Base-by-base conservation (phyloP, 139 green algal species). In the Tetraselmis chui region DNA sequence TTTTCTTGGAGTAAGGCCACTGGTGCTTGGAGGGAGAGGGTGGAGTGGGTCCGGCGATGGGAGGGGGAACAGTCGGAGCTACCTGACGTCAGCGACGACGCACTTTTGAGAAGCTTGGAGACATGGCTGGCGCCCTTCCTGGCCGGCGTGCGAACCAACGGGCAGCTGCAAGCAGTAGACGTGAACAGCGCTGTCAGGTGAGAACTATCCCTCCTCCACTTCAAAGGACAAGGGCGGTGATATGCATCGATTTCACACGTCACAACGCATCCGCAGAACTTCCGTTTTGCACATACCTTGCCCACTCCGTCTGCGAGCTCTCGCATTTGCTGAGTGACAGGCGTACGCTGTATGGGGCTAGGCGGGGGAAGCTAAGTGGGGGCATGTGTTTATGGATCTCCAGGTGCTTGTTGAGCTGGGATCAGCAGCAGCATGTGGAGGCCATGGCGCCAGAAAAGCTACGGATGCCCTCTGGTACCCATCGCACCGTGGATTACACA, bases 31-130 rank as follows among this genome's bases (percentile, higher is more conserved):
- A 59, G 89, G 74, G 76, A 85, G 31, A 79, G 89, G 28, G 84
- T 84, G 11, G 2, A 85, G 0, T 92, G 89, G 89, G 82, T 92
- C 29, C 82, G 88, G 22, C 45, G 45, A 5, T 5, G 11, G 11
- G 45, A 5, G 11, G 45, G 45, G 45, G 45, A 67, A 18, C n/a
- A n/a, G n/a, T 67, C 45, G 11, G 18, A 29, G n/a, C 77, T 92
- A 28, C 90, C 90, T 1, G 87, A 93, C 83, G 82, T 93, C 29
- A 83, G 78, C 1, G 86, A 91, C 31, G 58, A 25, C 11, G 84
- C 82, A 0, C 80, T 93, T 28, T 32, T 89, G 79, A 32, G 27
- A 1, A 59, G 29, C 2, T 24, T 86, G 79, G 45, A 27, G 22
- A 5, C 1, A 0, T 92, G 88, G 88, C 86, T 93, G 78, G 76